Conservation (phyloP, 257 asterid species). For the Gentiana straminea region DNA sequence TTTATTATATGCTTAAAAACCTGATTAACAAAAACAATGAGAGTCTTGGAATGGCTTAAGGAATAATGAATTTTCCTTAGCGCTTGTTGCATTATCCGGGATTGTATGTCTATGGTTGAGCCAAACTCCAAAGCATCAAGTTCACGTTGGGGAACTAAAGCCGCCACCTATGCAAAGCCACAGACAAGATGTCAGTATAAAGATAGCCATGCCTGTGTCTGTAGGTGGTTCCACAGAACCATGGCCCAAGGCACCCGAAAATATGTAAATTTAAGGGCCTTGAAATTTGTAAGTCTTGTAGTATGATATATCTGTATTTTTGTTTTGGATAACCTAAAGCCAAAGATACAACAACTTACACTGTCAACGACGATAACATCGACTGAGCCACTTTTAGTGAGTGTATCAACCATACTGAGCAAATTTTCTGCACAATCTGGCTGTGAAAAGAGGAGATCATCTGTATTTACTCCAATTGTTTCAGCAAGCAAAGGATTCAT, state of each 20-base stretch:
- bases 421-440: slow-evolving; percentile 95
- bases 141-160: slow-evolving; percentile 81
- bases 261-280: too few species aligned
- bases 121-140: slow-evolving; percentile 41
- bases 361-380: slow-evolving; percentile 92
- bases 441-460: slow-evolving; percentile 84
- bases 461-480: slow-evolving; percentile 71
- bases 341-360: slow-evolving; percentile 31
- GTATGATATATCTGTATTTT: too few species aligned
- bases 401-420: slow-evolving; percentile 81
- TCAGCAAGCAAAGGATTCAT: slow-evolving; percentile 76
- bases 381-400: slow-evolving; percentile 83
- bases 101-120: slow-evolving; percentile 42
- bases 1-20: slow-evolving; percentile 21
- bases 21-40: slow-evolving; percentile 88
- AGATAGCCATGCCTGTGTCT: too few species aligned
- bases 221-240: too few species aligned
- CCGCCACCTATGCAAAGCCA: slow-evolving; percentile 71
- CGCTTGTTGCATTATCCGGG: slow-evolving; percentile 80
- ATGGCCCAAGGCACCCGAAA: too few species aligned
- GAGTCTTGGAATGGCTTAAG: slow-evolving; percentile 65
- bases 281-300: too few species aligned
- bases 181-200: too few species aligned
- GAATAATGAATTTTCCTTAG: slow-evolving; percentile 80
- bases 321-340: too few species aligned